Evolutionary conservation across 148 eudicot species (phyloP).

Genomic region (Selenicereus undatus): DNA sequence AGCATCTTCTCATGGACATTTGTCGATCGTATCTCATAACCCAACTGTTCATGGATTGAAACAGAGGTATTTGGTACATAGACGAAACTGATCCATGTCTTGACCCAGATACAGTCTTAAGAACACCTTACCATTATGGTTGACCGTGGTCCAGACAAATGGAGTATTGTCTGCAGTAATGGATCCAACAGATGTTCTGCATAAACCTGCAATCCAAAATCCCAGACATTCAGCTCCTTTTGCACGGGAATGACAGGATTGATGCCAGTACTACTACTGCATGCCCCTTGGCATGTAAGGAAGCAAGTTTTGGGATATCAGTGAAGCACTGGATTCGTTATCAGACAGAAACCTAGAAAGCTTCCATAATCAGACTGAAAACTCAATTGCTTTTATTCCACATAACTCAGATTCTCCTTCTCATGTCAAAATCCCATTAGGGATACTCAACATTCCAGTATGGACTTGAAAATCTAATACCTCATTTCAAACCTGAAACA

Average conservation of each 20-base stretch:
- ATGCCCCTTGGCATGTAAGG: neutral
- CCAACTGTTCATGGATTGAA: slow-evolving; percentile 43
- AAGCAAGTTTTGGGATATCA: neutral
- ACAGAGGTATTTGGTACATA: neutral
- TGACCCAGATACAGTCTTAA: neutral
- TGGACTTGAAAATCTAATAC: neutral
- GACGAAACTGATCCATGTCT: neutral
- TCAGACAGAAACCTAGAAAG: neutral
- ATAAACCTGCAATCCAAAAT: slow-evolving; percentile 57
- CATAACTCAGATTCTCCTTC: neutral
- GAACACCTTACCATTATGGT: slow-evolving; percentile 55
- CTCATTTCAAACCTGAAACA: neutral
- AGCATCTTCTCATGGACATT: slow-evolving; percentile 93
- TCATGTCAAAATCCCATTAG: neutral
- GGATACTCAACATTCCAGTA: neutral
- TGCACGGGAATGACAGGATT: neutral
- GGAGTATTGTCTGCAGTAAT: slow-evolving; percentile 66
- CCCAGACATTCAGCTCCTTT: neutral
- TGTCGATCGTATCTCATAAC: slow-evolving; percentile 91
- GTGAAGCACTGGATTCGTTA: neutral
- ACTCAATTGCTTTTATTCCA: neutral
- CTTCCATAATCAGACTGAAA: neutral
- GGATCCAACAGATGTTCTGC: slow-evolving; percentile 93
- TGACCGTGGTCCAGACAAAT: slow-evolving; percentile 83
- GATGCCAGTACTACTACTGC: neutral